These are phyloP conservation scores for Anisodus tanguticus DNA, from an alignment of 257 asterid genomes.

Conservation along the genomic window DNA sequence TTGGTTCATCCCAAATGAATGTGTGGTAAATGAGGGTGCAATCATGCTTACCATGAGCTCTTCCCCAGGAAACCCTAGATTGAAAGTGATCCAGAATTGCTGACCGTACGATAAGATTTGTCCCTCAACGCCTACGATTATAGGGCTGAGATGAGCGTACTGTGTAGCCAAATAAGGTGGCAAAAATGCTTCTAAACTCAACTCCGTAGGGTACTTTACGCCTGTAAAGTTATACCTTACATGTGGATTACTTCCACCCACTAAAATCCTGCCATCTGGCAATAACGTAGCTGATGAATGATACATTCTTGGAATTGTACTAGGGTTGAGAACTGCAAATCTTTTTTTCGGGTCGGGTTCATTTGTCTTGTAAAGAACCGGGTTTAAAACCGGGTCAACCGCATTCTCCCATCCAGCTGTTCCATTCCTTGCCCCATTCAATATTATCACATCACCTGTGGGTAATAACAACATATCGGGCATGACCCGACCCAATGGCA, in stretches of 20 bases:
- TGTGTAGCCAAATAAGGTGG: conserved; percentile 63
- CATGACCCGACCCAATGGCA: conserved; percentile 42
- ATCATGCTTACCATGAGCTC: conserved; percentile 50
- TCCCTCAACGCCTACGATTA: conserved; percentile 40
- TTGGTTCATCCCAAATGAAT: conserved; percentile 80
- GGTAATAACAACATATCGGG: conserved; percentile 43
- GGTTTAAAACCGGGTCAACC: conserved; percentile 32
- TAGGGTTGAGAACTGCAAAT: conserved; percentile 60
- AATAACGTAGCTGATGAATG: conserved; percentile 67
- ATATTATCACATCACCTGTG: conserved; percentile 35
- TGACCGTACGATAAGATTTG: conserved; percentile 50
- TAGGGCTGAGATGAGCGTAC: conserved; percentile 50
- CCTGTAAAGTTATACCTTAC: conserved; percentile 58
- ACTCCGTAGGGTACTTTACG: conserved; percentile 67
- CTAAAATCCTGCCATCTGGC: conserved; percentile 77
- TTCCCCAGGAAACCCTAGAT: conserved; percentile 35
- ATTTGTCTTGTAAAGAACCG: conserved; percentile 33
- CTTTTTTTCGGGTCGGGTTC: conserved; percentile 40
- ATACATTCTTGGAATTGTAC: conserved; percentile 61
- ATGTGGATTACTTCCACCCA: conserved; percentile 93
- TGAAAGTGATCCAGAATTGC: conserved; percentile 51
- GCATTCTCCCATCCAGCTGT: conserved; percentile 41
- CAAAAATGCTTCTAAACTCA: conserved; percentile 64
- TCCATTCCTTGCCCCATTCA: conserved; percentile 39
- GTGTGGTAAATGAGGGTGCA: conserved; percentile 86